These are phyloP conservation scores for Rhizoclosmatium sp. DNA, from an alignment of 192 early-diverging fungal species.

Conservation along the genomic window DNA sequence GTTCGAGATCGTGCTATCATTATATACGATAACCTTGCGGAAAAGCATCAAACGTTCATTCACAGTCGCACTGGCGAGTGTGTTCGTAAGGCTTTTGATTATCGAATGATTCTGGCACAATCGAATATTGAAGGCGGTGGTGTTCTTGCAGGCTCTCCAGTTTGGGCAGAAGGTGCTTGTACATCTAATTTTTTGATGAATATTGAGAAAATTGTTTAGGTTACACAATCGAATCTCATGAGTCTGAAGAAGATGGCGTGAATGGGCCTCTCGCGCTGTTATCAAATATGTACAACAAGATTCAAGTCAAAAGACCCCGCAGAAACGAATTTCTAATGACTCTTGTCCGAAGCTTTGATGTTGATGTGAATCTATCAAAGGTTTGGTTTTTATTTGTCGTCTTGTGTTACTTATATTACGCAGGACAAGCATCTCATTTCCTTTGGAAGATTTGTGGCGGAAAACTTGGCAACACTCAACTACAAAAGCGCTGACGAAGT, in stretches of 20 bases:
- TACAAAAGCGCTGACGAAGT: conserved; percentile 86
- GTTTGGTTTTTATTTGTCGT: neutral
- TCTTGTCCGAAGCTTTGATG: conserved; percentile 75
- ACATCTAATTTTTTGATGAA: no score
- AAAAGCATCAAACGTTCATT: conserved; percentile 90
- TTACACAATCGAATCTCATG: neutral
- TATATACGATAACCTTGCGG: conserved; percentile 77
- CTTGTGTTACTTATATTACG: conserved; percentile 42
- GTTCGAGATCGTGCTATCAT: conserved; percentile 76
- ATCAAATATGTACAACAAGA: conserved; percentile 70
- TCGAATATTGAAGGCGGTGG: neutral
- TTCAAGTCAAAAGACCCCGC: conserved; percentile 68
- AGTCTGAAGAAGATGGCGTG: neutral
- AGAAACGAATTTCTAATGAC: conserved; percentile 77
- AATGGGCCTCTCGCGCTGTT: conserved; percentile 58
- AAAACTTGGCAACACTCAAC: conserved; percentile 81
- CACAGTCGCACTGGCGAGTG: conserved; percentile 83
- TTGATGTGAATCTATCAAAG: conserved; percentile 50
- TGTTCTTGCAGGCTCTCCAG: neutral
- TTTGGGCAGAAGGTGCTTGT: conserved; percentile 25
- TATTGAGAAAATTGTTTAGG: neutral
- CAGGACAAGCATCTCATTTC: conserved; percentile 20
- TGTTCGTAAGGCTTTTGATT: conserved; percentile 76
- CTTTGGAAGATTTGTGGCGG: conserved; percentile 80
- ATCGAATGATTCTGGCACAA: conserved; percentile 57